phyloP scores from a whole-genome alignment of 208 protist species.

The Acanthamoeba pearcei region DNA sequence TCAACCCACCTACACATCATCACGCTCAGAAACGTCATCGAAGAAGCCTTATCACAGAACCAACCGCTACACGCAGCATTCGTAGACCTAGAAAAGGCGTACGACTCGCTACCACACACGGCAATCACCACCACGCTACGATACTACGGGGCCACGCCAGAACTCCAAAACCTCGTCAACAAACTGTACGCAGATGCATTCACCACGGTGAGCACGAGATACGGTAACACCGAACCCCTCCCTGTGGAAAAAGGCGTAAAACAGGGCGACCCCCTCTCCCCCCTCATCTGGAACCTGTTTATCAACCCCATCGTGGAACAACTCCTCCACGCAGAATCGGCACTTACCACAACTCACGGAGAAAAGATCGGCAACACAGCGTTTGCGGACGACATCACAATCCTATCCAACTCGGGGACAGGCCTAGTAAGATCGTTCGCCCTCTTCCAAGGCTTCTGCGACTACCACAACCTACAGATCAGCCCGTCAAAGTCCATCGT shows the following conservation, averaged over 20 bases:
- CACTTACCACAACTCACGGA: not conserved
- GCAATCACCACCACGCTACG: not conserved
- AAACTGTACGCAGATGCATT: not conserved
- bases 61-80: not conserved
- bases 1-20: not conserved
- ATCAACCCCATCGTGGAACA: not conserved
- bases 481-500: not conserved
- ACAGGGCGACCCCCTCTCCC: not conserved
- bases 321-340: not conserved
- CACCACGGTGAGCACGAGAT: not conserved
- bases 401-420: not conserved
- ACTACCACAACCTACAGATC: not conserved
- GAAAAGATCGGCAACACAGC: not conserved
- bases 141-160: not conserved
- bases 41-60: not conserved
- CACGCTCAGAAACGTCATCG: not conserved
- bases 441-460: not conserved
- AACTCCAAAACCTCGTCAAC: not conserved
- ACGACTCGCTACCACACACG: not conserved
- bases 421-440: not conserved
- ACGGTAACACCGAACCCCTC: not conserved
- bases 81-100: not conserved
- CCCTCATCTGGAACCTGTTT: not conserved
- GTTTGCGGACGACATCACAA: not conserved
- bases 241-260: not conserved